Conservation (phyloP, 2,329 filamentous ascomycete genomes). For the Ceratocystis papillata region DNA sequence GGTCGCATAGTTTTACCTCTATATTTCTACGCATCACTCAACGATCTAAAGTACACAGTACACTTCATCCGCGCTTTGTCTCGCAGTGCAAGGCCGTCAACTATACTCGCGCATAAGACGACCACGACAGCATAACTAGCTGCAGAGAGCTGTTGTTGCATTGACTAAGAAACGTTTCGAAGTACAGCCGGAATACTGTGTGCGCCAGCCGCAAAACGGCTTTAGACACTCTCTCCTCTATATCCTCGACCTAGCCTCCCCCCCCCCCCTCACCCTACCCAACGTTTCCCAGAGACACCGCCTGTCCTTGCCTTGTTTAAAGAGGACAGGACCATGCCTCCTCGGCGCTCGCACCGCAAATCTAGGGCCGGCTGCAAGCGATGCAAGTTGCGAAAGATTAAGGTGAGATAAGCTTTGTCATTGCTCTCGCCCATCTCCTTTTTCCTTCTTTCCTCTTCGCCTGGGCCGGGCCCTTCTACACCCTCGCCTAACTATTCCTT, state of each 20-base stretch:
- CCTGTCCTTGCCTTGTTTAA: not conserved
- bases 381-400: slow-evolving; percentile 60
- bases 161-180: too few species aligned
- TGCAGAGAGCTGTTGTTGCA: not conserved
- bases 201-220: not conserved
- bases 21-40: not conserved
- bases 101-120: too few species aligned
- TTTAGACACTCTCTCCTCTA: not conserved
- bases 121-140: not conserved
- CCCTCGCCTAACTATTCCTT: not conserved
- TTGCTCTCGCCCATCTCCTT: not conserved
- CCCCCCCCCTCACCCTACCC: not conserved
- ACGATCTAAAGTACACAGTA: not conserved
- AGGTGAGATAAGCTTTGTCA: slow-evolving; percentile 37
- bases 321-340: slow-evolving; percentile 42
- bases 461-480: not conserved
- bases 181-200: not conserved
- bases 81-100: too few species aligned
- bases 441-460: not conserved
- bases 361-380: slow-evolving; percentile 54
- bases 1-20: not conserved
- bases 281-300: not conserved
- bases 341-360: slow-evolving; percentile 58
- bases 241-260: not conserved
- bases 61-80: too few species aligned